phyloP scores from a whole-genome alignment of 2,329 filamentous ascomycete species.

The Fusarium concolor region DNA sequence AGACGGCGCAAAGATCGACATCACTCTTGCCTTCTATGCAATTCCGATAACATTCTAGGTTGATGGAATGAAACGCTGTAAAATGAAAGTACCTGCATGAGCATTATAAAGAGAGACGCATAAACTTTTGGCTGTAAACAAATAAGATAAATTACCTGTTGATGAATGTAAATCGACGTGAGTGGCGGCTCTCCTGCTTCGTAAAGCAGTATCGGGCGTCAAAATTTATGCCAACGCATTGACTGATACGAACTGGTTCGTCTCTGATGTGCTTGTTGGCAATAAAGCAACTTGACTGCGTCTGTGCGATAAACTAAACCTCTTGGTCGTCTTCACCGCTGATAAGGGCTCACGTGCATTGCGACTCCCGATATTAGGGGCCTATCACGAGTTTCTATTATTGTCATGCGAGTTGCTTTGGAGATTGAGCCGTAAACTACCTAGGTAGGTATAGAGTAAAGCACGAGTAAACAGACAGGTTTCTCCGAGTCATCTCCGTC shows the following conservation, averaged over 20 bases:
- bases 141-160: not conserved
- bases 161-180: constrained; percentile 16
- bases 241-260: constrained; percentile 9
- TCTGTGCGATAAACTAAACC: constrained; percentile 29
- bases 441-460: not conserved
- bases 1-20: constrained; percentile 19
- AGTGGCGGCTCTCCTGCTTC: constrained; percentile 23
- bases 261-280: not conserved
- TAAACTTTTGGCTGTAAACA: constrained; percentile 6
- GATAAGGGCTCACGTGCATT: constrained; percentile 23
- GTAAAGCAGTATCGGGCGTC: constrained; percentile 21
- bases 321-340: constrained; percentile 22
- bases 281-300: constrained; percentile 18
- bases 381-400: constrained; percentile 26
- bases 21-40: constrained; percentile 4
- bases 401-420: constrained; percentile 15
- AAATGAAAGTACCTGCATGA: not conserved
- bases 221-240: constrained; percentile 32
- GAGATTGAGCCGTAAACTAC: constrained; percentile 19
- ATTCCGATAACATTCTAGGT: not conserved
- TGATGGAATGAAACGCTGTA: constrained; percentile 3
- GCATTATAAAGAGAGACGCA: not conserved
- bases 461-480: constrained; percentile 9
- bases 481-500: constrained; percentile 31
- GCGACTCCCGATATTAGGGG: not conserved